phyloP scores from a whole-genome alignment of 139 green algal species.

The Haematococcus sp. region DNA sequence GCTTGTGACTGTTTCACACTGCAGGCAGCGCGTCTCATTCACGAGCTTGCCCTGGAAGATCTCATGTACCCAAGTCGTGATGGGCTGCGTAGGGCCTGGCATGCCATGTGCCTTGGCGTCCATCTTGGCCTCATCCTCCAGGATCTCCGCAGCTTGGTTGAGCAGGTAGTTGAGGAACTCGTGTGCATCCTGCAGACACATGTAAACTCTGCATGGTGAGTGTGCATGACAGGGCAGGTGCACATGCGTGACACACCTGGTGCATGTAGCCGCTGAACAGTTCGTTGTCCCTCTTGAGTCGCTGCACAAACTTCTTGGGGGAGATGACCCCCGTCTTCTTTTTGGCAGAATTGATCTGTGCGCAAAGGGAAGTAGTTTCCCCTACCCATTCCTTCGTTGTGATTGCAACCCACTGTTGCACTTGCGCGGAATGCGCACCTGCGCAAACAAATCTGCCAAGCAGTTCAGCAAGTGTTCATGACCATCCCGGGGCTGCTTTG shows the following conservation, averaged over 20 bases:
- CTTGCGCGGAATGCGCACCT: constrained; percentile 45
- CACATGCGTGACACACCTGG: constrained; percentile 53
- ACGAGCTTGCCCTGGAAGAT: constrained; percentile 92
- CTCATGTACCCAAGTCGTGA: constrained; percentile 89
- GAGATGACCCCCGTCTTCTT: constrained; percentile 86
- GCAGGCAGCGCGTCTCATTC: constrained; percentile 92
- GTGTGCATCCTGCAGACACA: constrained; percentile 85
- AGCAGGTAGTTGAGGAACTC: constrained; percentile 98
- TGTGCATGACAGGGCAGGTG: background rate
- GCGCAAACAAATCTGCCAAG: constrained; percentile 86
- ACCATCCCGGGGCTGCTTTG: constrained; percentile 30
- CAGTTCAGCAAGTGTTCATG: constrained; percentile 90
- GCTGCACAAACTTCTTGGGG: constrained; percentile 87
- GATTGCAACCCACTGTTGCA: no score
- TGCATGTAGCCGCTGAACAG: constrained; percentile 94
- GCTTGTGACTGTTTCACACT: constrained; percentile 38
- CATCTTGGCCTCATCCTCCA: constrained; percentile 74
- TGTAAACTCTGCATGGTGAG: background rate
- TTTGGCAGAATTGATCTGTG: constrained; percentile 79
- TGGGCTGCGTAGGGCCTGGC: constrained; percentile 14
- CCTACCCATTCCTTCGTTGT: no score
- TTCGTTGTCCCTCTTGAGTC: constrained; percentile 92
- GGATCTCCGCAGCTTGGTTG: constrained; percentile 86
- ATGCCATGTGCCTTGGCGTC: background rate
- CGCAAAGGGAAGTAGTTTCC: constrained; percentile 11